phyloP scores from a whole-genome alignment of 805 yeast genomes.

The Metschnikowia amazonensis region DNA sequence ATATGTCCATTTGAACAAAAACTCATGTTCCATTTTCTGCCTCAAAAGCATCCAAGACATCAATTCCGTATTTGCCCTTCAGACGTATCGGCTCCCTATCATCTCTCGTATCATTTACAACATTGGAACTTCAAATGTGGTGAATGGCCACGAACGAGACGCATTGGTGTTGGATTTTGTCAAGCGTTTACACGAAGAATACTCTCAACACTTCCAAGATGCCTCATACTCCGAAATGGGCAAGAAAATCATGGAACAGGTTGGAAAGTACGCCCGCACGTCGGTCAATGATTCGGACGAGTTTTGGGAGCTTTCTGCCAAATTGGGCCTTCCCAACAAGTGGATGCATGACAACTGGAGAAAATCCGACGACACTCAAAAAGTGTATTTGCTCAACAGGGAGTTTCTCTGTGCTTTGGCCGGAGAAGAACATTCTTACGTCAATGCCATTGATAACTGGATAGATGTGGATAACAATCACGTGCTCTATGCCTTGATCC shows the following conservation, averaged over 20 bases:
- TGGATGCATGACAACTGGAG: constrained; percentile 25
- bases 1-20: constrained; percentile 19
- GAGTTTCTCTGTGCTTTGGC: constrained; percentile 24
- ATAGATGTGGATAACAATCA: constrained; percentile 18
- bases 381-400: constrained; percentile 24
- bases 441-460: constrained; percentile 23
- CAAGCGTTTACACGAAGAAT: constrained; percentile 25
- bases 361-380: constrained; percentile 20
- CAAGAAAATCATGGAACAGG: constrained; percentile 21
- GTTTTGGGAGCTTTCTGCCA: constrained; percentile 21
- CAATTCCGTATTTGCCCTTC: constrained; percentile 19
- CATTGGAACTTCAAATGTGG: constrained; percentile 10
- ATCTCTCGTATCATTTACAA: constrained; percentile 21
- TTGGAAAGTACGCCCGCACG: constrained; percentile 19
- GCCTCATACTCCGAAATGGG: constrained; percentile 30
- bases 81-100: constrained; percentile 19
- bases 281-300: constrained; percentile 14
- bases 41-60: constrained; percentile 20
- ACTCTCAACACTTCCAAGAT: constrained; percentile 23
- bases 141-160: constrained; percentile 12
- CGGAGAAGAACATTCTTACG: constrained; percentile 18
- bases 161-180: constrained; percentile 21
- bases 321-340: constrained; percentile 27
- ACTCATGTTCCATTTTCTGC: constrained; percentile 17
- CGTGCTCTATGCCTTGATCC: constrained; percentile 26